Evolutionary conservation across 1,139 yeast species (phyloP).

Genomic region (Yamadazyma conglobata): DNA sequence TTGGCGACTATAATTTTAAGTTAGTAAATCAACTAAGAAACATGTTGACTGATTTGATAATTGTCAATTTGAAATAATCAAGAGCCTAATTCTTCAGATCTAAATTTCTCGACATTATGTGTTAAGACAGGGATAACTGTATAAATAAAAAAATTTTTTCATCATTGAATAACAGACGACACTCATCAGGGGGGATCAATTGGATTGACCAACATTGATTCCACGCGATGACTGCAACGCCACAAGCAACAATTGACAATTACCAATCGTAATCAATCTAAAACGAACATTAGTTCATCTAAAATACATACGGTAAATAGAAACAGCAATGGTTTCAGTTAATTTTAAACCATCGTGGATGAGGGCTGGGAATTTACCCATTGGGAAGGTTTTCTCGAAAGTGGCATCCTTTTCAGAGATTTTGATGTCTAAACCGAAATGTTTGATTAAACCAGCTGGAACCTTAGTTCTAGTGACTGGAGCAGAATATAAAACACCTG

Average conservation of each 20-base stretch:
- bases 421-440: slow-evolving; percentile 68
- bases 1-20: slow-evolving; percentile 23
- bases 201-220: neutral
- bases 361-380: slow-evolving; percentile 73
- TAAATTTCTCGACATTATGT: slow-evolving; percentile 66
- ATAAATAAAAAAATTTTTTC: slow-evolving; percentile 47
- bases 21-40: slow-evolving; percentile 7
- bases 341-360: slow-evolving; percentile 77
- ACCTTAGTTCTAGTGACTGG: slow-evolving; percentile 44
- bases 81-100: slow-evolving; percentile 36
- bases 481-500: slow-evolving; percentile 63
- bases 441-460: slow-evolving; percentile 55
- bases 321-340: slow-evolving; percentile 75
- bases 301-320: slow-evolving; percentile 42
- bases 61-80: neutral
- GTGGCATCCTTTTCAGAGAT: slow-evolving; percentile 46
- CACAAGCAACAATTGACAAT: too few species aligned
- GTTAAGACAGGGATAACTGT: slow-evolving; percentile 95
- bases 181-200: too few species aligned
- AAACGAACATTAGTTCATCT: too few species aligned
- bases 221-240: too few species aligned
- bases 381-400: slow-evolving; percentile 61
- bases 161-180: slow-evolving; percentile 52
- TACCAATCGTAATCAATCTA: too few species aligned
- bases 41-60: neutral